These are phyloP conservation scores for Gypsophila paniculata DNA, from an alignment of 179 eudicot species.

Conservation along the genomic window DNA sequence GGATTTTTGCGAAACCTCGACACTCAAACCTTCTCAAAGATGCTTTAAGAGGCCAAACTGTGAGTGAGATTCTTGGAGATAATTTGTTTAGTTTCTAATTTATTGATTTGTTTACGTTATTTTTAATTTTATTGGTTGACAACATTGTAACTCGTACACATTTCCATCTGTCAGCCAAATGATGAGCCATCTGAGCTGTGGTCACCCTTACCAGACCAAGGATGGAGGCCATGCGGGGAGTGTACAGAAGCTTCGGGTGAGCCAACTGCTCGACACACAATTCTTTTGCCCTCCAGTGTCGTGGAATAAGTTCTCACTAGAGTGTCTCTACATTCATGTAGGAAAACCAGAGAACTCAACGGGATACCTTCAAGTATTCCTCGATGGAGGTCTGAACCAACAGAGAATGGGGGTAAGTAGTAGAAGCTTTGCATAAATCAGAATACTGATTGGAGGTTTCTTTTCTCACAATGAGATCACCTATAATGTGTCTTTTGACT, in stretches of 20 bases:
- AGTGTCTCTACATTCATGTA: conserved; percentile 29
- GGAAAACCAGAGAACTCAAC: conserved; percentile 59
- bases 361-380: conserved; percentile 89
- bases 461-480: too few species aligned
- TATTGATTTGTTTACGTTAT: background rate
- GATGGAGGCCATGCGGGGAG: conserved; percentile 69
- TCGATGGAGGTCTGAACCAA: conserved; percentile 97
- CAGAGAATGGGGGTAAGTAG: conserved; percentile 96
- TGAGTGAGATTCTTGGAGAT: conserved; percentile 34
- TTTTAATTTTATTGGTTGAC: background rate
- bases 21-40: conserved; percentile 72
- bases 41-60: conserved; percentile 62
- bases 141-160: conserved; percentile 8
- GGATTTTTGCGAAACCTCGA: conserved; percentile 70
- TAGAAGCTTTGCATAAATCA: conserved; percentile 4
- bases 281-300: background rate
- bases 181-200: conserved; percentile 65
- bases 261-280: conserved; percentile 20
- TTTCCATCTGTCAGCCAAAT: conserved; percentile 43
- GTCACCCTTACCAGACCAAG: conserved; percentile 79
- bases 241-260: conserved; percentile 47
- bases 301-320: conserved; percentile 17
- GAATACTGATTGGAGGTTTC: too few species aligned
- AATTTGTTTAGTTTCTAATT: conserved; percentile 3
- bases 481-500: background rate